These are phyloP conservation scores for Amanita polypyramis DNA, from an alignment of 768 basidiomycete genomes.

Conservation along the genomic window DNA sequence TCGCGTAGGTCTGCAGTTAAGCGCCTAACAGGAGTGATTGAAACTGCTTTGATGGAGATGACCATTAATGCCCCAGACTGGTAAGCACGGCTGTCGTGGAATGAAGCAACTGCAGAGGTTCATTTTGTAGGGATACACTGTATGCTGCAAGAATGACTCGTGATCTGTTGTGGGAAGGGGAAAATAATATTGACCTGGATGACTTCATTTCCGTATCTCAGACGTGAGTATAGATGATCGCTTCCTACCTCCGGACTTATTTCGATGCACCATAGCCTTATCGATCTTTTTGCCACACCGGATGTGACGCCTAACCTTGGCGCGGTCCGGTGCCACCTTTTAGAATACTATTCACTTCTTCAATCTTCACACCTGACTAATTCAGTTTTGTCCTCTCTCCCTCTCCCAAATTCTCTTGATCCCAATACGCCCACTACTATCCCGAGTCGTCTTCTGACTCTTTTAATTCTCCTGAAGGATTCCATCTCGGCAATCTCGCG, in stretches of 20 bases:
- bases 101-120: neutral
- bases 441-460: conserved; percentile 75
- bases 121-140: conserved; percentile 65
- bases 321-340: conserved; percentile 55
- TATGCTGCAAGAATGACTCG: conserved; percentile 88
- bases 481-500: conserved; percentile 58
- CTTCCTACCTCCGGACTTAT: conserved; percentile 5
- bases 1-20: conserved; percentile 76
- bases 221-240: conserved; percentile 49
- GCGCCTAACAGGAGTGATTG: conserved; percentile 67
- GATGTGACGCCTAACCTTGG: conserved; percentile 50
- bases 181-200: conserved; percentile 63
- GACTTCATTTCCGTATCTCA: conserved; percentile 83
- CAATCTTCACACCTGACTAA: conserved; percentile 78
- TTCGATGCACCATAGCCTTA: conserved; percentile 40
- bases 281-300: conserved; percentile 76
- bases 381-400: conserved; percentile 72
- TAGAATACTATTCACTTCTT: conserved; percentile 84
- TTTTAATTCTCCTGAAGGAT: conserved; percentile 71
- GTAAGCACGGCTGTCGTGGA: conserved; percentile 32
- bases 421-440: conserved; percentile 64
- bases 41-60: conserved; percentile 55
- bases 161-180: conserved; percentile 85
- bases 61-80: conserved; percentile 94
- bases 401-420: conserved; percentile 76